A percentile compares a stretch with the other conserved stretches of the same genome.
Evolutionary conservation across 345 rosid species (phyloP).

Genomic region (Linum usitatissimum): DNA sequence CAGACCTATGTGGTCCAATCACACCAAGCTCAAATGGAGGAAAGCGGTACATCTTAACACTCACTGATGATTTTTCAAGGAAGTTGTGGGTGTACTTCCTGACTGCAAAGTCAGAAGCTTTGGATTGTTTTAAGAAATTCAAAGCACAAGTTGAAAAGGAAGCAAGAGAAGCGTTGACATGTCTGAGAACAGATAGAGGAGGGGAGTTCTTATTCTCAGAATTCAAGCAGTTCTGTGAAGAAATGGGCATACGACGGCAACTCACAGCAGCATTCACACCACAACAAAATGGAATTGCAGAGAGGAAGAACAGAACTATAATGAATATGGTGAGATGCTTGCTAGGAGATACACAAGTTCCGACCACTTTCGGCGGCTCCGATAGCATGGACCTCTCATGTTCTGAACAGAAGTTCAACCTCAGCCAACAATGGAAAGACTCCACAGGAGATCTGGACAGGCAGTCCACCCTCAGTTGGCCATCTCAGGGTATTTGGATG

Average conservation of each 20-base stretch:
- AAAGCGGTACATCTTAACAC: not conserved
- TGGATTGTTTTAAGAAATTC: not conserved
- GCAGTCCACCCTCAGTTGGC: no score
- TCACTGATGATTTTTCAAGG: not conserved
- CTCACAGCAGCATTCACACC: not conserved
- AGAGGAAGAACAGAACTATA: not conserved
- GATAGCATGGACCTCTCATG: not conserved
- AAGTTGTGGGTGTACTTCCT: not conserved
- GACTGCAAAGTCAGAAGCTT: not conserved
- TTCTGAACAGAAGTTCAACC: not conserved
- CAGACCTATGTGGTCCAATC: not conserved
- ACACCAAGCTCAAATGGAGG: not conserved
- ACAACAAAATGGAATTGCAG: not conserved
- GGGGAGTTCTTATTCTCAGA: not conserved
- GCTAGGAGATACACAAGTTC: not conserved
- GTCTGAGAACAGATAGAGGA: not conserved
- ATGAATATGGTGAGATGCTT: slow-evolving; percentile 5
- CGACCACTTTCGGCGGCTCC: not conserved
- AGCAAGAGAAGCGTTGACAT: not conserved
- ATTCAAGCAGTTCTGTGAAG: not conserved
- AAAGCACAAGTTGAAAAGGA: not conserved
- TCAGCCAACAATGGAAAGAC: no score
- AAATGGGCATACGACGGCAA: not conserved
- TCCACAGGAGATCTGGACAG: no score
- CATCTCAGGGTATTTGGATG: no score